Base-by-base conservation (phyloP, 2,329 filamentous ascomycete genomes). In the Alternaria sp. region DNA sequence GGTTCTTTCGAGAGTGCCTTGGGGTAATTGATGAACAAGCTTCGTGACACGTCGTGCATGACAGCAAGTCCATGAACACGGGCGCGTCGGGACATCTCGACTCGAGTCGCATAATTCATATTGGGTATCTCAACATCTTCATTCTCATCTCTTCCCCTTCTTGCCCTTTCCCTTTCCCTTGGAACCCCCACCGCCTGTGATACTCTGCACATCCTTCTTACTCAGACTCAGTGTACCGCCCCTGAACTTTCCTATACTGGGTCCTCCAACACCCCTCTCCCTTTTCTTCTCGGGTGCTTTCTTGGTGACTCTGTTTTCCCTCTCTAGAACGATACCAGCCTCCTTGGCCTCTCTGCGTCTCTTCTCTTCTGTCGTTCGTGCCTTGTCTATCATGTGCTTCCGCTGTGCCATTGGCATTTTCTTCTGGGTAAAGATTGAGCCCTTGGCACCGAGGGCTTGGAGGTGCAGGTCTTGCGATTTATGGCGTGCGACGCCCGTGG, bases 371-470 rank as follows among this genome's bases (percentile, higher is more conserved):
- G 87, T 87, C 28, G 83, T 79, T 2, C 78, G 82, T 22, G 87
- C 86, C 54, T 93, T 92, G 1, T 86, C 85, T 16, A 83, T 82
- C 62, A 98, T 97, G n/a, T 94, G 94, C 80, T 91, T 93, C 60
- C 93, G 87, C 74, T 94, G 90, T 43, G 88, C 82, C 85, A 97
- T 91, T 18, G 95, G 94, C 93, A 98, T 97, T 70, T 90, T 94
- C 60, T 90, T 86, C 80, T 97, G 94, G 58, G 85, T 85, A 68
- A 90, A 89, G 48, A 96, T 85, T 20, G 91, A 93, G 7, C 81
- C 78, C 72, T 92, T 93, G n/a, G 90, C 89, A 8, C 93, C 94
- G 3, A 97, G 85, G 11, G 90, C 86, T 76, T 92, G 91, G 49
- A 98, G 83, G 60, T 94, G 91, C 66, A 97, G 81, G 78, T 98